phyloP scores from a whole-genome alignment of 768 basidiomycete species.

The Roridomyces roridus region DNA sequence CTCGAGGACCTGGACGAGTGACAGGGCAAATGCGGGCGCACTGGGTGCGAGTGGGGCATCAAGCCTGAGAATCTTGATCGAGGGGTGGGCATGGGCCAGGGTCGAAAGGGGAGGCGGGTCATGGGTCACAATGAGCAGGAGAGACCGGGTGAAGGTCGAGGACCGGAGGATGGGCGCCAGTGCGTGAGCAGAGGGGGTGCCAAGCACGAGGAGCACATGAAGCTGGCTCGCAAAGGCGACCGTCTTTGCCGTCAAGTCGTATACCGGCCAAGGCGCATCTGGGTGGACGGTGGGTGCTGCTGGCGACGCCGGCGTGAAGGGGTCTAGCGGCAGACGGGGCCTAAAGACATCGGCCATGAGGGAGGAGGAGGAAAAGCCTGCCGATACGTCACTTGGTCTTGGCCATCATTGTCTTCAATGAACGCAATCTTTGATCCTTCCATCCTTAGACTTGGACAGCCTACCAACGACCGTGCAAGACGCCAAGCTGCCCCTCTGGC shows the following conservation, averaged over 20 bases:
- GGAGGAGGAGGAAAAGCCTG: too few relatives aligned
- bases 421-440: too few relatives aligned
- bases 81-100: slow-evolving; percentile 24
- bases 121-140: slow-evolving; percentile 50
- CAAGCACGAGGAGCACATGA: slow-evolving; percentile 46
- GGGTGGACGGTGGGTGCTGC: too few relatives aligned
- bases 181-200: slow-evolving; percentile 41
- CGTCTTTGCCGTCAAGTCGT: slow-evolving; percentile 14
- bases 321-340: slow-evolving; percentile 43
- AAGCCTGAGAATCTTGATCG: slow-evolving; percentile 42
- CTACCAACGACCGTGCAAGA: too few relatives aligned
- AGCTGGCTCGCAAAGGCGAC: slow-evolving; percentile 12
- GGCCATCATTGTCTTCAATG: too few relatives aligned
- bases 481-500: too few relatives aligned
- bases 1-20: slow-evolving; percentile 46
- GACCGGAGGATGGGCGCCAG: slow-evolving; percentile 44
- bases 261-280: slow-evolving; percentile 32
- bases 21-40: slow-evolving; percentile 43
- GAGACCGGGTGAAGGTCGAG: slow-evolving; percentile 35
- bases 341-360: slow-evolving; percentile 37
- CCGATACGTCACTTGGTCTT: too few relatives aligned
- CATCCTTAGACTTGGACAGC: too few relatives aligned
- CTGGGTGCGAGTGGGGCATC: slow-evolving; percentile 38
- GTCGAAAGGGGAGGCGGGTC: slow-evolving; percentile 36
- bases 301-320: too few relatives aligned